Evolutionary conservation across 1,139 yeast species (phyloP), one percentile per base, ranked within the genome.

Genomic region (Candida neerlandica): DNA sequence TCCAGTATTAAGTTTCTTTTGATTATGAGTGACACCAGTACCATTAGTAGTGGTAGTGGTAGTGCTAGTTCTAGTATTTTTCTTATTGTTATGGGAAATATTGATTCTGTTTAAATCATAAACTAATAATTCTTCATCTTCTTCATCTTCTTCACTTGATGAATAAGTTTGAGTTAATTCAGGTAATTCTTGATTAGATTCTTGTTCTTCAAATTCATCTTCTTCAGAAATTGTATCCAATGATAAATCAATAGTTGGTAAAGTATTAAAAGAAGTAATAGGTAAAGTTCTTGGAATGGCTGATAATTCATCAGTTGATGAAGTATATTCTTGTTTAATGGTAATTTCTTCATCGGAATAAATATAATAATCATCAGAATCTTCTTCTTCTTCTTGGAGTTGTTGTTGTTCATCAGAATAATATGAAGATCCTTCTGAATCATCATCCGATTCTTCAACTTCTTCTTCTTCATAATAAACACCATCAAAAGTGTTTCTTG

Each of bases 301-400:
- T 18, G 43, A 33, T 5, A 9, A 10, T 15, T 15, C 37, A 33
- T 33, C 27, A 23, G 2, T 23, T n/a, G n/a, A n/a, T n/a, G n/a
- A n/a, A 5, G 27, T 4, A 5, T 4, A 1, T 33, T 33, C 41
- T 37, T 37, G 50, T 16, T 52, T 57, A 12, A 35, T 47, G 41
- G 53, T 52, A 19, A 37, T 61, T 33, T 58, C 66, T 23, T 61
- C 67, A 51, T 58, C 65, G n/a, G 69, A 66, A 49, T 66, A 65
- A 52, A 65, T 67, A 54, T 69, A 67, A 56, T 67, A 64, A 49
- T 68, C 66, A 43, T 68, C 69, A 21, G 59, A 57, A 30, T 65
- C 69, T 15, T 58, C 27, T 23, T 23, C 27, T 23, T 23, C 27
- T 23, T 23, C n/a, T n/a, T n/a, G n/a, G n/a, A n/a, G 27, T 23